Base-by-base conservation (phyloP, 495 filamentous ascomycete genomes). In the Pseudoneurospora amorphoporcata region DNA sequence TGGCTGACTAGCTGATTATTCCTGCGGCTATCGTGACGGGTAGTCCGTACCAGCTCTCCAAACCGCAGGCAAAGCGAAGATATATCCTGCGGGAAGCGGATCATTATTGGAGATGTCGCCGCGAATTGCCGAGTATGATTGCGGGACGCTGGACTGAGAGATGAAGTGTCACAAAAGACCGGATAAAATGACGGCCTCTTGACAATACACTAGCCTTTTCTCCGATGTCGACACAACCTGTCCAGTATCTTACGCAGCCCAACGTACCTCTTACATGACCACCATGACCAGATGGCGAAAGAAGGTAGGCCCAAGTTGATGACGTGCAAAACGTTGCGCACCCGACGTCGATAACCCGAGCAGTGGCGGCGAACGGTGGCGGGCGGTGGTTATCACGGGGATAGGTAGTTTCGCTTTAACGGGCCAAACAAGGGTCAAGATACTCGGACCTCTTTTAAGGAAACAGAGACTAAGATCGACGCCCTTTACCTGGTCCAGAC, bases 301-400 rank as follows among this genome's bases (percentile, higher is more conserved):
- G 81, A 85, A 0, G 95, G 95, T 3, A 98, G 84, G 68, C 97
- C 94, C 75, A 89, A 98, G 81, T 98, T 98, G 85, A 99, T 90
- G 72, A 99, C 91, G 75, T 97, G 92, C 86, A 90, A 89, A 3
- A 97, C 88, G 70, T 94, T 92, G 61, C 86, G 87, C 23, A 98
- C 90, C 8, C 3, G 4, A 2, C 0, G 76, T 98, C 95, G n/a
- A 97, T 87, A 19, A 94, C 95, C 76, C 94, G 93, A 74, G 94
- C 90, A 70, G 91, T 87, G 39, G 98, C 87, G 19, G 91, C 91
- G 68, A 29, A 9, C 19, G 19, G 94, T 97, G 5, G 93, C 23
- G 23, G 23, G 23, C 23, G 23, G 23, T 87, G 71, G 97, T 87
- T 69, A 98, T 82, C 68, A 99, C 89, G 0, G 43, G 43, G 16